Conservation (phyloP, 306 rosid genomes). For the Aeschynomene evenia region DNA sequence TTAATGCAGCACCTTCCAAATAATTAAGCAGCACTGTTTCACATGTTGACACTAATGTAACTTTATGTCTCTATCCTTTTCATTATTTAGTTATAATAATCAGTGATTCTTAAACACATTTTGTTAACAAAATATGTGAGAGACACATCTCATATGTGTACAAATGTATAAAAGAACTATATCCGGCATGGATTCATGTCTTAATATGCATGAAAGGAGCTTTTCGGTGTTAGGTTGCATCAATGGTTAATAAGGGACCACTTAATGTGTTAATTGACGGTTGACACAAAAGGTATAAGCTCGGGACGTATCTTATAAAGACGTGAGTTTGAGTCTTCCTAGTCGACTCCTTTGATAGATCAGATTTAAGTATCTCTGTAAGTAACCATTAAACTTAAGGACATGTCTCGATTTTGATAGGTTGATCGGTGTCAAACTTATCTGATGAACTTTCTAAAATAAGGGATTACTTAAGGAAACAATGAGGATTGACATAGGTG, state of each 20-base stretch:
- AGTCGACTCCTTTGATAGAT: too few species aligned
- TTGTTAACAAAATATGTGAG: not conserved
- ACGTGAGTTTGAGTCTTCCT: too few species aligned
- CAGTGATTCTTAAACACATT: not conserved
- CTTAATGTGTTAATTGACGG: too few species aligned
- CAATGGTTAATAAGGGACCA: constrained; percentile 44
- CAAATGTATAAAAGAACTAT: not conserved
- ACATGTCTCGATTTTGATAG: too few species aligned
- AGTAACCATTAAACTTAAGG: too few species aligned
- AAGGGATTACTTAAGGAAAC: too few species aligned
- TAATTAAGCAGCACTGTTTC: not conserved
- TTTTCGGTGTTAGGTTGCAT: constrained; percentile 33
- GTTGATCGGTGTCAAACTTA: too few species aligned
- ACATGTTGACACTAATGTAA: not conserved
- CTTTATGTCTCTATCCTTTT: not conserved
- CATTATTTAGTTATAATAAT: not conserved
- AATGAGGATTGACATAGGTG: too few species aligned
- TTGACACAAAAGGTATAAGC: too few species aligned
- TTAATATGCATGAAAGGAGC: constrained; percentile 34
- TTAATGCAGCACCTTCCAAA: not conserved
- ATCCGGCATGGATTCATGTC: constrained; percentile 22
- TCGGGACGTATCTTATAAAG: too few species aligned
- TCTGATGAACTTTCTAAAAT: too few species aligned
- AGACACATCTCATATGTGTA: not conserved
- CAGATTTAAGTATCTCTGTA: too few species aligned